Base-by-base conservation (phyloP, 495 filamentous ascomycete genomes). In the Talaromyces ruber region DNA sequence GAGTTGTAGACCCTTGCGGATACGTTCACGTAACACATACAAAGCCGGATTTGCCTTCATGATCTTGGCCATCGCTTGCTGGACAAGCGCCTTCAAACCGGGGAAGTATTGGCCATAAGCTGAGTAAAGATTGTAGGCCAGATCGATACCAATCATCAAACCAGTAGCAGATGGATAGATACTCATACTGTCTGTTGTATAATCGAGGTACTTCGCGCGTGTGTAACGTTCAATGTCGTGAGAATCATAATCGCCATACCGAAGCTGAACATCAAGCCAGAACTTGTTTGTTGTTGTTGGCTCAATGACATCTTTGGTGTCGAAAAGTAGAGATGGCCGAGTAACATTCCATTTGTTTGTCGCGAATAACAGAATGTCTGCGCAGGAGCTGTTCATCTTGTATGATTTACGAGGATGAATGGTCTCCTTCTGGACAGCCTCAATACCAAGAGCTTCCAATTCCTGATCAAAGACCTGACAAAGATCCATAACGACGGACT, bases 301-400 rank as follows among this genome's bases (percentile, higher is more conserved):
- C 72, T 95, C 93, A 67, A 97, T 97, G 26, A 88, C 85, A 76
- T 99, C 95, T 78, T 98, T 98, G 47, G 92, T 97, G 66, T 99
- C 94, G 70, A 93, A 96, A 8, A 98, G 80, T 63, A 97, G 80
- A 8, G 94, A 97, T 7, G 95, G 95, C 21, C 90, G 82, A 4
- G 92, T 96, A 47, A 98, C 93, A 65, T 96, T 97, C 95, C 95
- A 99, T 71, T 98, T 99, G 78, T 97, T 94, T 58, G 90, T 96
- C 18, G 95, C 95, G 70, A 99, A 99, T 45, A 99, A 85, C 51
- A 98, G 81, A 65, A 99, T 97, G 76, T 99, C 95, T 16, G 95
- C 95, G 74, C 95, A 99, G 50, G 94, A 98, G 72, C 93, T 97
- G 81, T 99, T 99, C 95, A 99, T 99, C 84, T 99, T 99, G 82